These are phyloP conservation scores for Mimosa pudica DNA, from an alignment of 306 rosid genomes.

Conservation along the genomic window DNA sequence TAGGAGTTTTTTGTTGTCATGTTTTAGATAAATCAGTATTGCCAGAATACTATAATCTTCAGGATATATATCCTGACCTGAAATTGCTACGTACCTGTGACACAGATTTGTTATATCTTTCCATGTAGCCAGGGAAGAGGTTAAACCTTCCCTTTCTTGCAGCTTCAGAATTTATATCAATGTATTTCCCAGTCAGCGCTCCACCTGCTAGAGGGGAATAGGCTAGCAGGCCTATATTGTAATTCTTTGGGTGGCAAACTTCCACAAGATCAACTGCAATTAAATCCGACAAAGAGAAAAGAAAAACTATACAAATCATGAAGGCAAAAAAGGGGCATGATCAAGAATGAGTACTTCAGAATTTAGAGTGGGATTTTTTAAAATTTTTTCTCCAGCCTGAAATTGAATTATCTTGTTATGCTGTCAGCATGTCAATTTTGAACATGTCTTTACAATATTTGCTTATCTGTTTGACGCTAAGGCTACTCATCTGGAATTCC, in stretches of 20 bases:
- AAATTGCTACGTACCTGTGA: slow-evolving; percentile 58
- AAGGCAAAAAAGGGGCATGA: not conserved
- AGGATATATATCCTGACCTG: slow-evolving; percentile 11
- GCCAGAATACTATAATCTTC: slow-evolving; percentile 6
- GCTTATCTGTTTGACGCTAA: not conserved
- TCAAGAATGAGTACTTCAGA: not conserved
- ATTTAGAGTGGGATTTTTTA: not conserved
- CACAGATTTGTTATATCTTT: slow-evolving; percentile 73
- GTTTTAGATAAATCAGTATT: not conserved
- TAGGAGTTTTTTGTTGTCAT: not conserved
- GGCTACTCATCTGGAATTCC: not conserved
- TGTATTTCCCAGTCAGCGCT: slow-evolving; percentile 76
- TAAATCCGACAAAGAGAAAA: slow-evolving; percentile 28
- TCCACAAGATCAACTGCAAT: slow-evolving; percentile 84
- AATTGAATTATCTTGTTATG: not conserved
- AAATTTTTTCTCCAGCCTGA: not conserved
- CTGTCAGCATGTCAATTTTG: not conserved
- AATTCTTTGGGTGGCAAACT: slow-evolving; percentile 86
- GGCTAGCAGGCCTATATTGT: slow-evolving; percentile 75
- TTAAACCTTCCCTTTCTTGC: slow-evolving; percentile 70
- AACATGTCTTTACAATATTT: not conserved
- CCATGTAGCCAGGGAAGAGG: slow-evolving; percentile 89
- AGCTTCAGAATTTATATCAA: slow-evolving; percentile 65
- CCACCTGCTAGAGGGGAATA: slow-evolving; percentile 88
- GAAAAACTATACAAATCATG: slow-evolving; percentile 10